Conservation (phyloP, 306 rosid genomes). For the Quercus bicolor region DNA sequence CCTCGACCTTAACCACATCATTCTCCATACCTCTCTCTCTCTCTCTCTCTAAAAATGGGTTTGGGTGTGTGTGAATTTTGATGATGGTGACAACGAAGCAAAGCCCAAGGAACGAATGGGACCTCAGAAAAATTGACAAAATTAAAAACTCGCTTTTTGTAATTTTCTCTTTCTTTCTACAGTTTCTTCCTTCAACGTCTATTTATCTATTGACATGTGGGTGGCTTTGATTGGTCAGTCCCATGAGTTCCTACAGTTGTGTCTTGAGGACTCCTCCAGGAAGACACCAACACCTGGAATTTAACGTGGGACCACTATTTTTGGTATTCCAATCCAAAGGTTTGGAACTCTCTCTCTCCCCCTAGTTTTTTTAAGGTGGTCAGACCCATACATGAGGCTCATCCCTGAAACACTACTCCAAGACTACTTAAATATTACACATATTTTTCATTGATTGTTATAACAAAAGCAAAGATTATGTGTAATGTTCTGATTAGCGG, state of each 20-base stretch:
- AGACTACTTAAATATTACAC: no score
- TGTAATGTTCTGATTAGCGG: no score
- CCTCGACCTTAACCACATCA: conserved; percentile 11
- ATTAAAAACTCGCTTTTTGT: not conserved
- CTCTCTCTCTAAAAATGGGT: not conserved
- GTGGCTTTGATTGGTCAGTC: not conserved
- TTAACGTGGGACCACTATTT: not conserved
- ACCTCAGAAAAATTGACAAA: conserved; percentile 27
- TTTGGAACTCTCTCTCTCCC: not conserved
- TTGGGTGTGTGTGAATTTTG: conserved; percentile 22
- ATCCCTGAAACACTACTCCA: no score
- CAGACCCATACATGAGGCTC: no score
- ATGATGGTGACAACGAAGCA: conserved; percentile 44
- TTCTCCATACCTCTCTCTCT: conserved; percentile 38
- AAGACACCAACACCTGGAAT: not conserved
- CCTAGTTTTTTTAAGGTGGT: no score
- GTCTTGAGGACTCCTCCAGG: not conserved
- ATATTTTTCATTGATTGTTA: no score
- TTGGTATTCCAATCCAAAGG: not conserved
- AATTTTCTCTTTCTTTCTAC: no score
- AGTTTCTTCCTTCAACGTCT: not conserved
- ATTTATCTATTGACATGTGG: conserved; percentile 25
- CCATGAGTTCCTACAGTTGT: conserved; percentile 6
- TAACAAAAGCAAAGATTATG: no score
- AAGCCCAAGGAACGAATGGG: conserved; percentile 14